Evolutionary conservation across 2,329 filamentous ascomycete genomes (phyloP).

Genomic region (Bipolaris gigantea): DNA sequence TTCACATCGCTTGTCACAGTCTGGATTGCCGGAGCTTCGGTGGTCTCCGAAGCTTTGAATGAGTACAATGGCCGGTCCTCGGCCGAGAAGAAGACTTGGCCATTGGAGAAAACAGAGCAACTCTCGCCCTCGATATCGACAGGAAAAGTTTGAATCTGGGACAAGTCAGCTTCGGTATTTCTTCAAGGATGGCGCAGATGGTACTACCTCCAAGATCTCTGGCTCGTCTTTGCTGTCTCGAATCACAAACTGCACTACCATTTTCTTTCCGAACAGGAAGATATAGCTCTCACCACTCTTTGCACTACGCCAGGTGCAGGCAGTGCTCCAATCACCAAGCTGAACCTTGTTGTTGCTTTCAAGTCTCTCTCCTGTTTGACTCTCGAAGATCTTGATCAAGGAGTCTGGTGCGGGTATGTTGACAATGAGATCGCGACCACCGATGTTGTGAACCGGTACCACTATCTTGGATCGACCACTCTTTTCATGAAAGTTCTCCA

Average conservation of each 20-base stretch:
- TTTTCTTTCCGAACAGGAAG: slow-evolving; percentile 37
- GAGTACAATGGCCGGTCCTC: slow-evolving; percentile 33
- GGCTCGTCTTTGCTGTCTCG: slow-evolving; percentile 11
- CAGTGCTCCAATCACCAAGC: slow-evolving; percentile 36
- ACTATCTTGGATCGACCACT: slow-evolving; percentile 36
- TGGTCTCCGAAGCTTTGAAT: slow-evolving; percentile 33
- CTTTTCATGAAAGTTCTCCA: slow-evolving; percentile 21
- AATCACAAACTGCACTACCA: slow-evolving; percentile 33
- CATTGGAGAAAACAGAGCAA: slow-evolving; percentile 25
- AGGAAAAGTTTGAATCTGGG: slow-evolving; percentile 33
- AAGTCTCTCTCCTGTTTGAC: slow-evolving; percentile 17
- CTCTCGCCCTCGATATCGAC: slow-evolving; percentile 34
- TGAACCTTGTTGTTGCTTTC: slow-evolving; percentile 26
- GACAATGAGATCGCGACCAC: slow-evolving; percentile 28
- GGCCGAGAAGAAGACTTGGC: slow-evolving; percentile 32
- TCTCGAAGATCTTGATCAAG: slow-evolving; percentile 29
- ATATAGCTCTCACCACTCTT: slow-evolving; percentile 32
- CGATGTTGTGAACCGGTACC: slow-evolving; percentile 28
- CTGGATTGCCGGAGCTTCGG: slow-evolving; percentile 19
- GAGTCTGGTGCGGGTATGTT: slow-evolving; percentile 38
- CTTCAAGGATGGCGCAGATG: rapidly evolving
- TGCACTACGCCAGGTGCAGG: slow-evolving; percentile 33
- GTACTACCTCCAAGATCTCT: slow-evolving; percentile 29
- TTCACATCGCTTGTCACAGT: slow-evolving; percentile 22
- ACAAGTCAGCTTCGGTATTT: slow-evolving; percentile 1